phyloP scores from a whole-genome alignment of 768 basidiomycete species.

The Amanita pseudoporphyria region DNA sequence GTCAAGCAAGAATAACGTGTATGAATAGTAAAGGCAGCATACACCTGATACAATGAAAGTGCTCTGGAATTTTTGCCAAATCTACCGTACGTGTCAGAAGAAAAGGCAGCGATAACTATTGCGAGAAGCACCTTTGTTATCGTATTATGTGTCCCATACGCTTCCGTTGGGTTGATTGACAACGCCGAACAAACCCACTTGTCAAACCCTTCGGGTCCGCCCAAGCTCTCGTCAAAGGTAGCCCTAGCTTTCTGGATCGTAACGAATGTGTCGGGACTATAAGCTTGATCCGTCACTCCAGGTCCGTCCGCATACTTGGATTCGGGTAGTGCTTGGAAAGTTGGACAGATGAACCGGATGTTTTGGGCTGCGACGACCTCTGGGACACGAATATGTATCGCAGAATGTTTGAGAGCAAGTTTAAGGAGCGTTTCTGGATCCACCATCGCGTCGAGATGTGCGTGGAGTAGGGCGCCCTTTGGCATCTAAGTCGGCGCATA shows the following conservation, averaged over 20 bases:
- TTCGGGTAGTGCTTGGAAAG: conserved; percentile 40
- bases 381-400: conserved; percentile 48
- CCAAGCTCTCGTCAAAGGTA: conserved; percentile 39
- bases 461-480: conserved; percentile 69
- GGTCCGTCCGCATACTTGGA: conserved; percentile 19
- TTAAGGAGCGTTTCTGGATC: conserved; percentile 40
- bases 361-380: conserved; percentile 30
- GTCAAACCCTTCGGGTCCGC: conserved; percentile 61
- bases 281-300: conserved; percentile 32
- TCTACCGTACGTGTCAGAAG: conserved; percentile 29
- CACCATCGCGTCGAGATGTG: conserved; percentile 68
- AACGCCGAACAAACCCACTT: conserved; percentile 49
- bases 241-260: conserved; percentile 42
- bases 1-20: background rate
- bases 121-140: conserved; percentile 40
- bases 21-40: conserved; percentile 12
- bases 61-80: conserved; percentile 64
- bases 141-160: conserved; percentile 67
- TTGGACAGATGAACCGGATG: conserved; percentile 35
- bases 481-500: conserved; percentile 50
- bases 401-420: conserved; percentile 45
- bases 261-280: conserved; percentile 43
- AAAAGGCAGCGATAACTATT: background rate
- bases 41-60: conserved; percentile 43
- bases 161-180: conserved; percentile 62